These are phyloP conservation scores for Myxozyma melibiosi DNA, from an alignment of 805 yeast genomes.

Conservation along the genomic window DNA sequence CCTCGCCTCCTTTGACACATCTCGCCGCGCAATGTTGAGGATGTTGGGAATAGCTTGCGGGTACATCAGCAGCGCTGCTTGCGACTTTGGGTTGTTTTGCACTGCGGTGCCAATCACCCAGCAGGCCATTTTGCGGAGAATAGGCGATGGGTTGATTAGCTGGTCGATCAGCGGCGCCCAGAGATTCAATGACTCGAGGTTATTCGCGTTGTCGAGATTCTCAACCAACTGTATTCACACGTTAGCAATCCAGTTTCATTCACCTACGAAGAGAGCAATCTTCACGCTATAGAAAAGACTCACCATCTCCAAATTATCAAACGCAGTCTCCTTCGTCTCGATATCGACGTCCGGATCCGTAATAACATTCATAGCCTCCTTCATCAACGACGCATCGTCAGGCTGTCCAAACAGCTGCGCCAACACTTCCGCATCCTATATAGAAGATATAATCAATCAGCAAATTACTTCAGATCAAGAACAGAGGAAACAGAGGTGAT, in stretches of 20 bases:
- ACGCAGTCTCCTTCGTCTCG: constrained; percentile 70
- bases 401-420: constrained; percentile 76
- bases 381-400: constrained; percentile 90
- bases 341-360: constrained; percentile 57
- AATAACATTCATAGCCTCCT: constrained; percentile 66
- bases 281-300: background rate
- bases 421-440: constrained; percentile 68
- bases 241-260: background rate
- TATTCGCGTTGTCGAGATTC: constrained; percentile 91
- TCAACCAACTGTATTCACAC: constrained; percentile 58
- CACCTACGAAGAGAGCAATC: no score
- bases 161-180: constrained; percentile 73
- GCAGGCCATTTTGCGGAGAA: constrained; percentile 61
- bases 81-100: constrained; percentile 83
- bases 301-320: constrained; percentile 86
- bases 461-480: no score
- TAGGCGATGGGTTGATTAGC: constrained; percentile 49
- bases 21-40: constrained; percentile 37
- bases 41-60: constrained; percentile 40
- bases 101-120: constrained; percentile 87
- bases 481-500: background rate
- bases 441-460: background rate
- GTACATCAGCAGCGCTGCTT: constrained; percentile 44
- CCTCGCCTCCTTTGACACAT: constrained; percentile 44
- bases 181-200: constrained; percentile 75